A percentile compares a stretch with the other conserved stretches of the same genome.
These are phyloP conservation scores for Casaregolazyma lundiana DNA, from an alignment of 1,139 yeast species.

Conservation along the genomic window DNA sequence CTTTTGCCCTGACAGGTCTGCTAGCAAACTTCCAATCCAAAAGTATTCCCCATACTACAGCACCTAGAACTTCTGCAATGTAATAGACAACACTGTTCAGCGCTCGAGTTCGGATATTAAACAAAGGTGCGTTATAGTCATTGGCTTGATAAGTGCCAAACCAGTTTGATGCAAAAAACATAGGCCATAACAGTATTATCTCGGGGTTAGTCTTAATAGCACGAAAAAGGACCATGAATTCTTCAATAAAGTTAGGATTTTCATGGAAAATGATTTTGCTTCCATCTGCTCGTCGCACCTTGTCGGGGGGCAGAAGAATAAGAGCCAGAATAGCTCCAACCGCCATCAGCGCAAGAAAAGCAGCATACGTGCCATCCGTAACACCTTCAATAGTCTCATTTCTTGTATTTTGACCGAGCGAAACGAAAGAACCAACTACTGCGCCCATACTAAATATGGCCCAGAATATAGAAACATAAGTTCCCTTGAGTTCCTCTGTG, in stretches of 20 bases:
- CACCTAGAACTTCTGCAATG: constrained; percentile 55
- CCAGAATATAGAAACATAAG: constrained; percentile 53
- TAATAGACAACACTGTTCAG: constrained; percentile 56
- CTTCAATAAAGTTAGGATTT: constrained; percentile 45
- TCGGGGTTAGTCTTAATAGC: constrained; percentile 43
- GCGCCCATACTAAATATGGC: constrained; percentile 58
- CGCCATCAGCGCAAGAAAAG: constrained; percentile 51
- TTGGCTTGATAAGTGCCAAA: constrained; percentile 59
- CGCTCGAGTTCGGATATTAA: constrained; percentile 54
- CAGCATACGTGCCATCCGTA: constrained; percentile 52
- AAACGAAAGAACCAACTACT: constrained; percentile 33
- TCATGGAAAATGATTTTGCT: constrained; percentile 42
- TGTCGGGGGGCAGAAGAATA: constrained; percentile 45
- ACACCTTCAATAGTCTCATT: constrained; percentile 38
- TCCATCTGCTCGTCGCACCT: constrained; percentile 51
- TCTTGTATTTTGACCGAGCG: constrained; percentile 16
- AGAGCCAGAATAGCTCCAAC: constrained; percentile 44
- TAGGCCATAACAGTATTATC: constrained; percentile 45
- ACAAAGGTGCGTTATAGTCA: constrained; percentile 49
- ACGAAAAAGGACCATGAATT: constrained; percentile 38
- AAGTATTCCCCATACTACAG: constrained; percentile 42
- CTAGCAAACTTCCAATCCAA: constrained; percentile 42
- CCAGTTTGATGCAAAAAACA: constrained; percentile 61
- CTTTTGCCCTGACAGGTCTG: constrained; percentile 43
- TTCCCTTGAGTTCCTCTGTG: constrained; percentile 48